Conservation (phyloP, 352 stramenopile genomes). For the Blastocystis sp. region DNA sequence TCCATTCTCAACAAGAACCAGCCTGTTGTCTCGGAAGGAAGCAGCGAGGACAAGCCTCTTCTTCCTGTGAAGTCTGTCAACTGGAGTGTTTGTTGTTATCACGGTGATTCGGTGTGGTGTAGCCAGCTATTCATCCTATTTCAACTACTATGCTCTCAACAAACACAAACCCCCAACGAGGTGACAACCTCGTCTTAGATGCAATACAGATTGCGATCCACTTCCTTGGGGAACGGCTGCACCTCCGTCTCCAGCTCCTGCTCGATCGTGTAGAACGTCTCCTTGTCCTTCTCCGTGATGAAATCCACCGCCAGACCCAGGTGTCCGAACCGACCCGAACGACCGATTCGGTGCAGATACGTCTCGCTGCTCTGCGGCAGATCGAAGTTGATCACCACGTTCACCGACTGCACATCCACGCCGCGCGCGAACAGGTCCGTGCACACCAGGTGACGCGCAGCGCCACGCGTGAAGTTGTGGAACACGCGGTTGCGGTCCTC, state of each 20-base stretch:
- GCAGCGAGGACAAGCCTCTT: conserved; percentile 10
- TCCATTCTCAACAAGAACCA: not conserved
- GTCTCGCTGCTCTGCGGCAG: conserved; percentile 99
- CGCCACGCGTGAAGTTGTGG: conserved; percentile 95
- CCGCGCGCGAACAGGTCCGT: conserved; percentile 93
- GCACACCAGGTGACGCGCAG: conserved; percentile 88
- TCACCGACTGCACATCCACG: conserved; percentile 99
- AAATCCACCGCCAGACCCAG: conserved; percentile 97
- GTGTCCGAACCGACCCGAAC: conserved; percentile 92
- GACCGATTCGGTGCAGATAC: conserved; percentile 95
- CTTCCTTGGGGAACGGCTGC: conserved; percentile 87
- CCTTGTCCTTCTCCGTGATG: conserved; percentile 96
- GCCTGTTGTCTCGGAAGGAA: not conserved
- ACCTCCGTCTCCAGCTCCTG: conserved; percentile 98
- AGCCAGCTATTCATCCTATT: not conserved
- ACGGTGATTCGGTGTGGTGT: not conserved
- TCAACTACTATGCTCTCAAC: not conserved
- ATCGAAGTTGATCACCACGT: conserved; percentile 99
- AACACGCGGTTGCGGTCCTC: conserved; percentile 96
- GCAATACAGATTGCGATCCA: conserved; percentile 95
- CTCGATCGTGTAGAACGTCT: conserved; percentile 92
- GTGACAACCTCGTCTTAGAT: conserved; percentile 61
- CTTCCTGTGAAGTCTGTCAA: not conserved
- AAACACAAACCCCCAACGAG: conserved; percentile 2
- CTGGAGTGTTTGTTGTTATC: not conserved